Evolutionary conservation across 495 filamentous ascomycete species (phyloP).

Genomic region (Aspergillus carlsbadensis): DNA sequence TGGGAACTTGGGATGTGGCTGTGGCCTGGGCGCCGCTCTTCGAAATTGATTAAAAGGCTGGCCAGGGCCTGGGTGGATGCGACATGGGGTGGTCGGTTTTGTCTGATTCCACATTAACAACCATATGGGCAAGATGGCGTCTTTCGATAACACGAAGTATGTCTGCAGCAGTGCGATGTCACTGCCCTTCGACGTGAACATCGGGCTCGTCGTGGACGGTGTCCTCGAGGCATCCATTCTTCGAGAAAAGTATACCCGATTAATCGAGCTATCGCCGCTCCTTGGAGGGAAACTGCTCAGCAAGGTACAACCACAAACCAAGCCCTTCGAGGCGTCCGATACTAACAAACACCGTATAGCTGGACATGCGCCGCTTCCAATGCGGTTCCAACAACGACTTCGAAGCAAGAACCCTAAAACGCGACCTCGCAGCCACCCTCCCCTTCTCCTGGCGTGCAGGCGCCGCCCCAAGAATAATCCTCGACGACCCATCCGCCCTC

Average conservation of each 20-base stretch:
- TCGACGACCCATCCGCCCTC: not conserved
- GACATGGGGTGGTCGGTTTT: too few relatives aligned
- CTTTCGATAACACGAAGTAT: not conserved
- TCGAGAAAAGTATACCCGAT: not conserved
- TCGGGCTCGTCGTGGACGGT: slow-evolving; percentile 2
- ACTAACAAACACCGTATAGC: not conserved
- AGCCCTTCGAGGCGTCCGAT: too few relatives aligned
- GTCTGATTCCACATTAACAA: not conserved
- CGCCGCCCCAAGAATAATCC: not conserved
- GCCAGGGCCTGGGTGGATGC: not conserved
- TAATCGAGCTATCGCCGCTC: not conserved
- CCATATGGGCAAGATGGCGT: not conserved
- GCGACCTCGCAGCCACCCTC: not conserved
- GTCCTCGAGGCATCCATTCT: not conserved
- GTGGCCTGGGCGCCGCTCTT: too few relatives aligned
- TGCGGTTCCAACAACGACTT: not conserved
- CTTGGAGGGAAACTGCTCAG: not conserved
- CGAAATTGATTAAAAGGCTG: not conserved
- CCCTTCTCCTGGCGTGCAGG: not conserved
- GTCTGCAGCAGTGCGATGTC: not conserved
- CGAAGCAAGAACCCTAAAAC: not conserved
- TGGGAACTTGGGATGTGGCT: not conserved
- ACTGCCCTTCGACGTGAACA: not conserved
- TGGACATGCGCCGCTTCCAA: not conserved
- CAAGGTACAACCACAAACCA: not conserved